These are phyloP conservation scores for Phytophthora kernoviae DNA, from an alignment of 352 stramenopile genomes.

Conservation along the genomic window DNA sequence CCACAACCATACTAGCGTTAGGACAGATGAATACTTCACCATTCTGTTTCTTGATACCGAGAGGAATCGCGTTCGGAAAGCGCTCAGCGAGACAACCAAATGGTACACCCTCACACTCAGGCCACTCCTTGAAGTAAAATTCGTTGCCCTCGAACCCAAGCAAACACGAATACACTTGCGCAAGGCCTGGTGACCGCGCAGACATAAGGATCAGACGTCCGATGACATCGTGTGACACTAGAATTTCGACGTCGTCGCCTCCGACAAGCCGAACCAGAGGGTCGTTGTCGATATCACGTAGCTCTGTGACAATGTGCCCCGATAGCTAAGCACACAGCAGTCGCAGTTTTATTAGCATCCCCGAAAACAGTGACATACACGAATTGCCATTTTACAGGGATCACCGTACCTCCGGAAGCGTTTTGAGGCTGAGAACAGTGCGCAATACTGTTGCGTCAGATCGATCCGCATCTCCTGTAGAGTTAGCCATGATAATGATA, in stretches of 20 bases:
- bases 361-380: too few species aligned
- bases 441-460: conserved; percentile 80
- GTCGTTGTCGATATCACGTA: conserved; percentile 83
- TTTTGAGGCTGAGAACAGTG: conserved; percentile 79
- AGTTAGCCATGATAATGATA: conserved; percentile 85
- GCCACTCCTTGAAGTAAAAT: conserved; percentile 86
- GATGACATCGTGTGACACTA: conserved; percentile 85
- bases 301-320: conserved; percentile 78
- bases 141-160: conserved; percentile 85
- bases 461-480: conserved; percentile 74
- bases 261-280: conserved; percentile 67
- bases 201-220: conserved; percentile 80
- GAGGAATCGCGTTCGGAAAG: conserved; percentile 74
- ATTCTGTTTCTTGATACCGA: conserved; percentile 60
- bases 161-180: conserved; percentile 50
- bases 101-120: conserved; percentile 58
- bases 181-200: conserved; percentile 65
- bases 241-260: conserved; percentile 65
- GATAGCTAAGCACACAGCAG: conserved; percentile 27
- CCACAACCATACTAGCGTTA: conserved; percentile 22
- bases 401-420: conserved; percentile 39
- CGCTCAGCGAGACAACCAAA: conserved; percentile 62
- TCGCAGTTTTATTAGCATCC: too few species aligned
- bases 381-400: too few species aligned
- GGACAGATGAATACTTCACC: conserved; percentile 58